Evolutionary conservation across 73 alveolate genomes (phyloP), one percentile per base, ranked within the genome.

Genomic region (Paramecium caudatum): DNA sequence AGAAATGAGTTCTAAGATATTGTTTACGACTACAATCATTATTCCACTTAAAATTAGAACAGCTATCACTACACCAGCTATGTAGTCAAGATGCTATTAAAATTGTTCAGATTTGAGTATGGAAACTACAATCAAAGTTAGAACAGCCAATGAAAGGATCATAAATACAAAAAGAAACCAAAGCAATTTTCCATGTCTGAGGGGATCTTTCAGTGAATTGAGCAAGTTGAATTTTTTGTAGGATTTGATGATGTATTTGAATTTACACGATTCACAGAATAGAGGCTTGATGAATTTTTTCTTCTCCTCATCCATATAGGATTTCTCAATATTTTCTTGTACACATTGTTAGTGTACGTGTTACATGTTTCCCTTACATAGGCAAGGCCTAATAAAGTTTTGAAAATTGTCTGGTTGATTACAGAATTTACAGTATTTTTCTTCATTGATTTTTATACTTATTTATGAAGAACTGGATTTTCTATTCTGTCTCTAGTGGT

Each of bases 371-470:
- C 46, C 23, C 30, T 27, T 55, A 55, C 80, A 55, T 10, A 55
- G 80, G 16, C 80, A 55, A 55, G 80, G 80, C n/a, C 80, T 55
- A 0, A 55, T 55, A 10, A 55, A 55, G n/a, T 55, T 55, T 10
- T 37, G 30, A 55, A 9, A 55, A 27, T 55, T 27, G 30, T 55
- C 80, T 27, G 80, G 46, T 5, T 55, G 45, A 19, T 43, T 43
- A 55, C 80, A 55, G 13, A 55, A 27, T 3, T 43, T 23, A 55
- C 80, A 55, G 30, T 55, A 55, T 55, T 55, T 55, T 55, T 55
- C 80, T 7, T 55, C 80, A 27, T 55, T 16, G 13, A 55, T 55
- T 23, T 55, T 10, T 55, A 27, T 43, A 27, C 30, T 55, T 6
- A 55, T 55, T 23, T 37, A 55, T 19, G 80, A 55, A 10, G 80